Base-by-base conservation (phyloP, 164 flowering plant genomes). In the Tetrastigma voinierianum region DNA sequence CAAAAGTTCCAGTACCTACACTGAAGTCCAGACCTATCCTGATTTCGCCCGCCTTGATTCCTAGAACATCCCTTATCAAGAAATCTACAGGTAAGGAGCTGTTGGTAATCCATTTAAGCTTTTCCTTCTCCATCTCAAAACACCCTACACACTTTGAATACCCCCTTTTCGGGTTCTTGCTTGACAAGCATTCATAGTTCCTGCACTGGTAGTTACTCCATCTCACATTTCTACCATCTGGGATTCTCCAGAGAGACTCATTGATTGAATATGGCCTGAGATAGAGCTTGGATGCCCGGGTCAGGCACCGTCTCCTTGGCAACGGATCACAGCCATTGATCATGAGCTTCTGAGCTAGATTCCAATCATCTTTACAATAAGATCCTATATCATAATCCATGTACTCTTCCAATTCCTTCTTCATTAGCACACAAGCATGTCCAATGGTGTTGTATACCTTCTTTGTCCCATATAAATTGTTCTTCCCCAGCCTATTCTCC, bases 341-440 rank as follows among this genome's bases (percentile, higher is more conserved):
- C 96, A 90, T 85, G 18, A 95, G 91, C 77, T 81, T 87, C 81
- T 92, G 97, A 5, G 89, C 97, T 13, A 86, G 45, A 54, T 74
- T 78, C 97, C 97, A 95, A 61, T 95, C 97, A 73, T 95, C 97
- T 46, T 87, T 87, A 67, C 99, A 95, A 59, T 78, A 90, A n/a
- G 92, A 85, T 2, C 94, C 97, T 57, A 95, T 81, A 44, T 92
- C 97, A 67, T 95, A 92, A 51, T 87, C 86, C 97, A 95, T 92
- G 76, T 89, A 95, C 70, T 85, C 87, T 68, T 95, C 91, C 66
- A 91, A 48, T 18, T 95, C 96, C 57, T 84, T 85, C 82, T 83
- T 89, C 87, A 82, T 76, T 55, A 82, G 57, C 9, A 87, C 91
- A 74, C 97, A 91, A 2, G 90, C 78, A 74, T 91, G 97, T 4